These are phyloP conservation scores for Elongisporangium anandrum DNA, from an alignment of 352 stramenopile genomes.

Conservation along the genomic window DNA sequence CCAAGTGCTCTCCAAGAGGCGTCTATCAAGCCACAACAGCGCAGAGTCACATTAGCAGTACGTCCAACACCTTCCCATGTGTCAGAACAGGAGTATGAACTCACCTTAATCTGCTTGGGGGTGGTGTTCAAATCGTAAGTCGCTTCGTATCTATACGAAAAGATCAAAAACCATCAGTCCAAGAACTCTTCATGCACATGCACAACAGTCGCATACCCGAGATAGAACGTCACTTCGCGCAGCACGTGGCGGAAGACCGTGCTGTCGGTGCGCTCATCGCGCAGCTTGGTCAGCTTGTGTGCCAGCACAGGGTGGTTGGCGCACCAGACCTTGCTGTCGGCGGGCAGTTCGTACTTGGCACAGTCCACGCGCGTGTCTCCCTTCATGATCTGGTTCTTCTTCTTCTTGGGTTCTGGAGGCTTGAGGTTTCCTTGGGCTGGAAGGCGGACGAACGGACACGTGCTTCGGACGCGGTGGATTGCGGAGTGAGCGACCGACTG, in stretches of 20 bases:
- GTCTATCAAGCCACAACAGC: constrained; percentile 52
- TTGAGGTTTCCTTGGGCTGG: not conserved
- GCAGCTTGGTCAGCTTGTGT: constrained; percentile 96
- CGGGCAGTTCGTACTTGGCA: constrained; percentile 52
- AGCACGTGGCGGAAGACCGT: constrained; percentile 94
- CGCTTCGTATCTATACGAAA: constrained; percentile 77
- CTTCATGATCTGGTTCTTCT: constrained; percentile 38
- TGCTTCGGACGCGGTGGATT: constrained; percentile 11
- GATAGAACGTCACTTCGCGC: constrained; percentile 97
- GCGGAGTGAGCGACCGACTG: constrained; percentile 9
- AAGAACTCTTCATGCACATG: no score
- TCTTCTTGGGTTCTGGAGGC: not conserved
- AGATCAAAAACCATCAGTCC: not conserved
- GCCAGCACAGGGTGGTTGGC: constrained; percentile 89
- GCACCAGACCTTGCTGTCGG: constrained; percentile 76
- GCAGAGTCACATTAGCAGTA: not conserved
- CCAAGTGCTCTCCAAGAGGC: constrained; percentile 67
- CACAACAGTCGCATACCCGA: constrained; percentile 91
- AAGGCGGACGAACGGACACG: constrained; percentile 4
- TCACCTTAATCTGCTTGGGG: constrained; percentile 71
- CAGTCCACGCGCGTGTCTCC: constrained; percentile 61
- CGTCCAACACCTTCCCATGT: not conserved
- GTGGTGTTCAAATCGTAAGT: constrained; percentile 63
- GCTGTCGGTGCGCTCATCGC: constrained; percentile 91
- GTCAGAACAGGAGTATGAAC: not conserved